These are phyloP conservation scores for Ceratobasidium sp. DNA, from an alignment of 1,284 basidiomycete genomes.

Conservation along the genomic window DNA sequence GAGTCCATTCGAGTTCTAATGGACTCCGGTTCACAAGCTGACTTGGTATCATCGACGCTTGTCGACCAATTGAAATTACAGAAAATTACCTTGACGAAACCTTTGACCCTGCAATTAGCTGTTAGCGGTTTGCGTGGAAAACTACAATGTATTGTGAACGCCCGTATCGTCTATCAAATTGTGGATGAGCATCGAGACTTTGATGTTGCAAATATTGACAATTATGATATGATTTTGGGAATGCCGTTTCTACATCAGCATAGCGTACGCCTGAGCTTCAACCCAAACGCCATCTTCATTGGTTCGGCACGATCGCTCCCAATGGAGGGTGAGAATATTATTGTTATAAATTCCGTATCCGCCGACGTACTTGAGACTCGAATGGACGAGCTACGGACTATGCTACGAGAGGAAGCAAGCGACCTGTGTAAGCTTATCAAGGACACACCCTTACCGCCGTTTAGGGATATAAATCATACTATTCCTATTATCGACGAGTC, in stretches of 20 bases:
- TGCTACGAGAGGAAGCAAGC: slow-evolving; percentile 44
- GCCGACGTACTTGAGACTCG: slow-evolving; percentile 29
- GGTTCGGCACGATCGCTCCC: slow-evolving; percentile 38
- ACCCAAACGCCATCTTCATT: slow-evolving; percentile 44
- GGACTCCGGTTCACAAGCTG: slow-evolving; percentile 52
- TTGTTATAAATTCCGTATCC: slow-evolving; percentile 1
- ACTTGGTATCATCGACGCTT: slow-evolving; percentile 54
- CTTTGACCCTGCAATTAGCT: slow-evolving; percentile 49
- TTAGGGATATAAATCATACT: slow-evolving; percentile 52
- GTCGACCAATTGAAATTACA: slow-evolving; percentile 50
- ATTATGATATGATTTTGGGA: slow-evolving; percentile 48
- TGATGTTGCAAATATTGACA: slow-evolving; percentile 48
- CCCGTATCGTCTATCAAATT: slow-evolving; percentile 48
- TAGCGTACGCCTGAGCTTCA: slow-evolving; percentile 44
- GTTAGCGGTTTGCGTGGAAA: slow-evolving; percentile 47
- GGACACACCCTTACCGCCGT: slow-evolving; percentile 48
- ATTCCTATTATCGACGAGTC: slow-evolving; percentile 48
- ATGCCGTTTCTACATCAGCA: slow-evolving; percentile 49
- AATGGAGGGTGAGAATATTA: slow-evolving; percentile 31
- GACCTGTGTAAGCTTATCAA: slow-evolving; percentile 47
- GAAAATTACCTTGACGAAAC: slow-evolving; percentile 45
- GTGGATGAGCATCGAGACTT: slow-evolving; percentile 48
- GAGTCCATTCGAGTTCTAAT: slow-evolving; percentile 49
- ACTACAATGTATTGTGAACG: slow-evolving; percentile 40
- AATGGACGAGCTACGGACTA: slow-evolving; percentile 23